These are phyloP conservation scores for Butyriboletus loyo DNA, from an alignment of 768 basidiomycete genomes.

Conservation along the genomic window DNA sequence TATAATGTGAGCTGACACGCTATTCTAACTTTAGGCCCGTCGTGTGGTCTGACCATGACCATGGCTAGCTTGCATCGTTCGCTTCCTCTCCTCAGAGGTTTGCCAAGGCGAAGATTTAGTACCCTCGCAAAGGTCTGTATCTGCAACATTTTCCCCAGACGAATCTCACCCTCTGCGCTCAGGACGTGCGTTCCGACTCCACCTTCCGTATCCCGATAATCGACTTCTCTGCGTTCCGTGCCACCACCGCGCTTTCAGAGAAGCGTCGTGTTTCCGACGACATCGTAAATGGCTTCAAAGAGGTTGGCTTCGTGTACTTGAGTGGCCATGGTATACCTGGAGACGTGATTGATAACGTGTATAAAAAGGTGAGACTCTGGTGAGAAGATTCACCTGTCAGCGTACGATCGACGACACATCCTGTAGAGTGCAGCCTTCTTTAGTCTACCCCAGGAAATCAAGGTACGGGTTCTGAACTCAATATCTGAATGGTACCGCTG, in stretches of 20 bases:
- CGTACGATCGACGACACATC: background rate
- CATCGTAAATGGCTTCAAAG: slow-evolving; percentile 74
- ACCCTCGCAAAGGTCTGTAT: slow-evolving; percentile 25
- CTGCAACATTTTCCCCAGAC: background rate
- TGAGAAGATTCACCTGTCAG: background rate
- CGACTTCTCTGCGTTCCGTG: slow-evolving; percentile 68
- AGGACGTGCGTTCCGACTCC: slow-evolving; percentile 37
- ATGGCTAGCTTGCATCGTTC: slow-evolving; percentile 19
- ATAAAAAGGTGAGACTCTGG: slow-evolving; percentile 51
- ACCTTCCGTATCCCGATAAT: slow-evolving; percentile 71
- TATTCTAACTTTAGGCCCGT: background rate
- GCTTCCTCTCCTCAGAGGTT: slow-evolving; percentile 2
- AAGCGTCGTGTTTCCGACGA: slow-evolving; percentile 62
- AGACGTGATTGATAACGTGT: slow-evolving; percentile 55
- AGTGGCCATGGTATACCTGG: slow-evolving; percentile 67
- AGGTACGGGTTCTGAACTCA: slow-evolving; percentile 37
- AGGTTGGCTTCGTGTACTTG: slow-evolving; percentile 80
- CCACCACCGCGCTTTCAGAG: slow-evolving; percentile 47
- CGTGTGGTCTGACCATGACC: background rate
- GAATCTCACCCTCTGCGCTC: slow-evolving; percentile 5
- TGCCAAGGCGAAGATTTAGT: slow-evolving; percentile 15
- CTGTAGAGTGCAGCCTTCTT: slow-evolving; percentile 77
- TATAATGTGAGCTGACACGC: no score
- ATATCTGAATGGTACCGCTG: background rate
- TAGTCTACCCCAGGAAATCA: slow-evolving; percentile 53